Conservation (phyloP, 345 rosid species). For the Eucalyptus paniculata region DNA sequence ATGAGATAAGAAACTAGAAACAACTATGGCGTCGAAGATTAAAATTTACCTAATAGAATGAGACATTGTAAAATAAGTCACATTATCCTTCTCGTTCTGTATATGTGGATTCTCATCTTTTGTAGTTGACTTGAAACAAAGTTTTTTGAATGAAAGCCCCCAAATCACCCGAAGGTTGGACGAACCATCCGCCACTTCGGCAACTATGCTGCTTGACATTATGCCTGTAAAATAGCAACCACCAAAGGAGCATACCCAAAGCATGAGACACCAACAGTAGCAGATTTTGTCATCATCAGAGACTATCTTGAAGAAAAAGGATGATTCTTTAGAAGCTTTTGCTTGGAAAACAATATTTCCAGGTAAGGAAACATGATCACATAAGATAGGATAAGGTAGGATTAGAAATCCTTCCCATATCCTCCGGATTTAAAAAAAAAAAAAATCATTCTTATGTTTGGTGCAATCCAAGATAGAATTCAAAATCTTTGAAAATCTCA, state of each 20-base stretch:
- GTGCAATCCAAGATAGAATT: too few species aligned
- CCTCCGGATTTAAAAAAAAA: too few species aligned
- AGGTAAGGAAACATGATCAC: not conserved
- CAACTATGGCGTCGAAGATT: not conserved
- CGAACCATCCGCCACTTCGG: slow-evolving; percentile 82
- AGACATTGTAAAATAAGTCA: not conserved
- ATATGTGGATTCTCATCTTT: not conserved
- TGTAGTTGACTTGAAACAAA: not conserved
- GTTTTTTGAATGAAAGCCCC: slow-evolving; percentile 42
- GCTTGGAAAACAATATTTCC: not conserved
- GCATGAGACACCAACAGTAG: not conserved
- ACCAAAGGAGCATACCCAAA: not conserved
- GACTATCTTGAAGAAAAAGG: not conserved
- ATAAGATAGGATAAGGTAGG: not conserved
- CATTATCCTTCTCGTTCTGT: not conserved
- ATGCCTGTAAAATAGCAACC: slow-evolving; percentile 16
- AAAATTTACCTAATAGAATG: not conserved
- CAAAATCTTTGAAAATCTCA: too few species aligned
- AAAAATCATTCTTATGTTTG: too few species aligned
- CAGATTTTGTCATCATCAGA: not conserved
- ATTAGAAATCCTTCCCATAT: too few species aligned
- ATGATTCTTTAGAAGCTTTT: not conserved
- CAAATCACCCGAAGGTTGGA: slow-evolving; percentile 88
- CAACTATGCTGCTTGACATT: slow-evolving; percentile 45
- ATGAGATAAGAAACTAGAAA: not conserved